phyloP scores from a whole-genome alignment of 495 filamentous ascomycete species.

The Delitschia confertaspora region DNA sequence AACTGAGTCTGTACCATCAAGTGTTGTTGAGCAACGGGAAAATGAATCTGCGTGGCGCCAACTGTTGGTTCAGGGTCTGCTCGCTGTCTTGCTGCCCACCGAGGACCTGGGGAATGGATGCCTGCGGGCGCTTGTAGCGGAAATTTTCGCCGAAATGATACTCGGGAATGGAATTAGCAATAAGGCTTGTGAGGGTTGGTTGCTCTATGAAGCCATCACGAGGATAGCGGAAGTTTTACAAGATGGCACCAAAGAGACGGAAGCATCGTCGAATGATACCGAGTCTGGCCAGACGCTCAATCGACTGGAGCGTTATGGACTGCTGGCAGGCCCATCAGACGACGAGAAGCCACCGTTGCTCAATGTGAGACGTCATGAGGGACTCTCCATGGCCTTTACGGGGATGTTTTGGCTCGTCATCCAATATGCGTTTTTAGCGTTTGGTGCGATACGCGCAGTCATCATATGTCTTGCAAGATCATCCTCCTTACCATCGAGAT shows the following conservation, averaged over 20 bases:
- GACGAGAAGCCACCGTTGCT: slow-evolving; percentile 14
- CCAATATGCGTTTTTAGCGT: slow-evolving; percentile 58
- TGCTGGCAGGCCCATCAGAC: slow-evolving; percentile 22
- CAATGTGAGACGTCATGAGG: slow-evolving; percentile 9
- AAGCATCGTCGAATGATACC: slow-evolving; percentile 11
- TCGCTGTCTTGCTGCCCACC: slow-evolving; percentile 78
- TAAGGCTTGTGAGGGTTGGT: slow-evolving; percentile 72
- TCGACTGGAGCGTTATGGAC: slow-evolving; percentile 35
- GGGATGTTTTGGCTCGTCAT: slow-evolving; percentile 58
- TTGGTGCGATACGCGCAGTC: slow-evolving; percentile 56
- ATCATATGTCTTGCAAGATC: slow-evolving; percentile 44
- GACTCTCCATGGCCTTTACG: slow-evolving; percentile 29
- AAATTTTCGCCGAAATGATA: slow-evolving; percentile 79
- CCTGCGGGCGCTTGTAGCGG: slow-evolving; percentile 67
- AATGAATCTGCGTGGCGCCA: slow-evolving; percentile 78
- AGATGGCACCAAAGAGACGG: slow-evolving; percentile 14
- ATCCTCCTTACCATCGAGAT: slow-evolving; percentile 45
- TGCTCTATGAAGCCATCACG: slow-evolving; percentile 72
- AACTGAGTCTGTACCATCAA: slow-evolving; percentile 42
- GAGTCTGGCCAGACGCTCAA: slow-evolving; percentile 14
- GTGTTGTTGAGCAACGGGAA: slow-evolving; percentile 50
- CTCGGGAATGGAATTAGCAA: slow-evolving; percentile 68
- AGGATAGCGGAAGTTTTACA: slow-evolving; percentile 44
- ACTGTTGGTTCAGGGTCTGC: slow-evolving; percentile 63
- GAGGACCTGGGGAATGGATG: slow-evolving; percentile 86